Percentiles rank a stretch among this genome's conserved stretches.
Evolutionary conservation across 495 filamentous ascomycete genomes (phyloP).

Genomic region (Echria macrotheca): DNA sequence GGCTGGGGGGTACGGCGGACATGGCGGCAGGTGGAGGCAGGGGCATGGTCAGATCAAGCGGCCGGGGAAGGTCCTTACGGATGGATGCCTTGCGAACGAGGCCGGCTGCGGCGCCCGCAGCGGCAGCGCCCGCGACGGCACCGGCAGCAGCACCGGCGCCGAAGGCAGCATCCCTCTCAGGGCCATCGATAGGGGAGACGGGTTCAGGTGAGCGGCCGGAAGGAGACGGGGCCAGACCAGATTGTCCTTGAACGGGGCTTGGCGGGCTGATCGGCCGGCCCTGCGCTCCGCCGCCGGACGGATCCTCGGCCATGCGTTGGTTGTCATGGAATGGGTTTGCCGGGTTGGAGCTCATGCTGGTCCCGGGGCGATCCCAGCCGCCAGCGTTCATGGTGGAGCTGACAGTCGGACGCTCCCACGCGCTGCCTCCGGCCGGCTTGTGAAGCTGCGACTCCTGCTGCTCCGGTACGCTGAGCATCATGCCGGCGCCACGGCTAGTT

Average conservation of each 20-base stretch:
- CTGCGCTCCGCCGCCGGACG: conserved; percentile 11
- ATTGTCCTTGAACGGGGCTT: conserved; percentile 36
- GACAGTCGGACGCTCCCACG: conserved; percentile 35
- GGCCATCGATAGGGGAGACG: conserved; percentile 24
- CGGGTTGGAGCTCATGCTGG: conserved; percentile 41
- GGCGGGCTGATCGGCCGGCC: conserved; percentile 20
- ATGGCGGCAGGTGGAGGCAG: conserved; percentile 17
- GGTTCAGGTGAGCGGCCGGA: conserved; percentile 22
- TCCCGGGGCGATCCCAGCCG: conserved; percentile 35
- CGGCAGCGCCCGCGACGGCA: conserved; percentile 25
- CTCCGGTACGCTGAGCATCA: conserved; percentile 31
- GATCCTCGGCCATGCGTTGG: conserved; percentile 31
- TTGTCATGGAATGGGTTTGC: conserved; percentile 48
- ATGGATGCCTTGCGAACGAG: conserved; percentile 42
- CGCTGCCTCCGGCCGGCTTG: conserved; percentile 27
- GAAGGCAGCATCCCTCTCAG: conserved; percentile 25
- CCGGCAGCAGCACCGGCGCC: conserved; percentile 38
- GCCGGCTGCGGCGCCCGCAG: conserved; percentile 28
- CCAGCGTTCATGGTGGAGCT: conserved; percentile 16
- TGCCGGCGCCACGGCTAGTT: conserved; percentile 44
- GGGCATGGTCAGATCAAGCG: conserved; percentile 47
- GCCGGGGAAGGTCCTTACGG: conserved; percentile 37
- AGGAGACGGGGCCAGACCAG: conserved; percentile 28
- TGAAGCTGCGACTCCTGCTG: conserved; percentile 20
- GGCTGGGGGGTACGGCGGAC: conserved; percentile 45